phyloP scores from a whole-genome alignment of 345 rosid genomes.

The Sonneratia caseolaris region DNA sequence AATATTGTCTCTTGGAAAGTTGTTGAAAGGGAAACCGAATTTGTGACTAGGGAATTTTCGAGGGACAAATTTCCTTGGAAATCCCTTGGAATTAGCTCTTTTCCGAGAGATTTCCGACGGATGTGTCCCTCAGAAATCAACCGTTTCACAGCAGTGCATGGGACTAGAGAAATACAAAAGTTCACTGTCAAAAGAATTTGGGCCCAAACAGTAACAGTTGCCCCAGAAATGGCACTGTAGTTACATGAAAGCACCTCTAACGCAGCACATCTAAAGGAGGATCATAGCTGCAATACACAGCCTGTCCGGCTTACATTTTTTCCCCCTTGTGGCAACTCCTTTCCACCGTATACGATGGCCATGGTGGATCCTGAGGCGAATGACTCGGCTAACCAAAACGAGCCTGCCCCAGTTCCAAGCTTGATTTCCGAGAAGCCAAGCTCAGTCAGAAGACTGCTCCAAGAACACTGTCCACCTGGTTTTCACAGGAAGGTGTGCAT shows the following conservation, averaged over 20 bases:
- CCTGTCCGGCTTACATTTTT: not conserved
- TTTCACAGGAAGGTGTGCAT: slow-evolving; percentile 33
- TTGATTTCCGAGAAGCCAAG: not conserved
- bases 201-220: no score
- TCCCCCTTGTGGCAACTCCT: not conserved
- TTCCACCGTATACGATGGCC: slow-evolving; percentile 13
- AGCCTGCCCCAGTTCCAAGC: slow-evolving; percentile 8
- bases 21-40: no score
- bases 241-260: not conserved
- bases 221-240: not conserved
- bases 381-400: slow-evolving; percentile 5
- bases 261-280: not conserved
- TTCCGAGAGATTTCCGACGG: no score
- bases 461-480: slow-evolving; percentile 23
- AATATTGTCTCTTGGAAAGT: no score
- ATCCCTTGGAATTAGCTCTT: no score
- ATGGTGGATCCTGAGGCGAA: slow-evolving; percentile 9
- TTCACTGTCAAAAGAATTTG: no score
- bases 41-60: no score
- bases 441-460: slow-evolving; percentile 9
- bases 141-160: no score
- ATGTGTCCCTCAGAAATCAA: no score
- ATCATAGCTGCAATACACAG: not conserved
- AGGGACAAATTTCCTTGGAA: no score
- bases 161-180: no score